phyloP scores from a whole-genome alignment of 1,139 yeast genomes.

The Diutina siamensis region DNA sequence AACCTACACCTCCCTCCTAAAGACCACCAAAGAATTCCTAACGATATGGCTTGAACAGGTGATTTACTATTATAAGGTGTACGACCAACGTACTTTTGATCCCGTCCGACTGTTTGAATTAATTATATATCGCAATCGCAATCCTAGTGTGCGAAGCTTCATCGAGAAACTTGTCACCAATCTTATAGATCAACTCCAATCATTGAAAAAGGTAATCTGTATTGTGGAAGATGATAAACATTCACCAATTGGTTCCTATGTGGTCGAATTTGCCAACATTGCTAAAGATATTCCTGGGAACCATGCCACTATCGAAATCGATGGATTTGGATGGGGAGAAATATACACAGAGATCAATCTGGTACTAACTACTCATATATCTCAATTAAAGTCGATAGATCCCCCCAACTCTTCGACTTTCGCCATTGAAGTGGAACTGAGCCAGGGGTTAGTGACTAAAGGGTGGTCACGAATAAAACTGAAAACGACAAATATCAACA shows the following conservation, averaged over 20 bases:
- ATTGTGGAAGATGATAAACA: constrained; percentile 14
- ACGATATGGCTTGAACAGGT: constrained; percentile 34
- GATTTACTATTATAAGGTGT: constrained; percentile 31
- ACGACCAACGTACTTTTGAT: constrained; percentile 31
- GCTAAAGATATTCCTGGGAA: constrained; percentile 9
- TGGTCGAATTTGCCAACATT: constrained; percentile 19
- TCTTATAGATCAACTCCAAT: constrained; percentile 18
- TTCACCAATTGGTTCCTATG: constrained; percentile 14
- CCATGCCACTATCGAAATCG: constrained; percentile 14
- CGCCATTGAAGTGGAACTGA: constrained; percentile 1
- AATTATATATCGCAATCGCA: constrained; percentile 27
- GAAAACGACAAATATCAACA: no score
- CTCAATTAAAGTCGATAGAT: constrained; percentile 14
- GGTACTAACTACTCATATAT: constrained; percentile 20
- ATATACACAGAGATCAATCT: constrained; percentile 23
- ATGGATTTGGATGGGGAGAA: constrained; percentile 22
- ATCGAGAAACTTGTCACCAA: constrained; percentile 9
- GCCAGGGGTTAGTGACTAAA: neutral
- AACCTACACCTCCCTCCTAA: constrained; percentile 20
- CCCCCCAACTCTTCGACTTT: neutral
- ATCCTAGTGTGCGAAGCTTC: constrained; percentile 30
- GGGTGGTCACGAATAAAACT: neutral
- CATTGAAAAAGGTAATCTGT: constrained; percentile 15
- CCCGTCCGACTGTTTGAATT: constrained; percentile 26
- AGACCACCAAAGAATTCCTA: constrained; percentile 28